Conservation (phyloP, 2,329 filamentous ascomycete genomes). For the Colletotrichum sp. region DNA sequence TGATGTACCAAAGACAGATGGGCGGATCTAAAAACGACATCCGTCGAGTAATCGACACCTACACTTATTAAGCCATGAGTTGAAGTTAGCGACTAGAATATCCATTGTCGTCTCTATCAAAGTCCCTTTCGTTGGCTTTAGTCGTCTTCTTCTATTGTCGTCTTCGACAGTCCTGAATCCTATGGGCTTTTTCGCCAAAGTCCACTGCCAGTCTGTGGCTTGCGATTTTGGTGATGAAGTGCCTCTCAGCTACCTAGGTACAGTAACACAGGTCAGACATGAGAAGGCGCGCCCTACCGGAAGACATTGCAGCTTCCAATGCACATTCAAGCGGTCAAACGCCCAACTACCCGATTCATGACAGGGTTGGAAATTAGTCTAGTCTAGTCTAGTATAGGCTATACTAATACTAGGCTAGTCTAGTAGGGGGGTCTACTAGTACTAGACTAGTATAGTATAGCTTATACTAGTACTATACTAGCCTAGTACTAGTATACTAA, state of each 20-base stretch:
- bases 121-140: neutral
- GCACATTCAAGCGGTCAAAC: neutral
- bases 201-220: neutral
- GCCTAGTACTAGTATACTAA: no score
- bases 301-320: neutral
- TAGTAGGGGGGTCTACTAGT: no score
- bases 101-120: neutral
- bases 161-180: neutral
- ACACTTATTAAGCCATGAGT: neutral
- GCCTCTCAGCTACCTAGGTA: neutral
- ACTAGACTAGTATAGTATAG: no score
- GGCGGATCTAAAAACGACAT: neutral
- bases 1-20: neutral
- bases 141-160: neutral
- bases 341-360: neutral
- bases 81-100: neutral
- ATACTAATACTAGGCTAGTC: no score
- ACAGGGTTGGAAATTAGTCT: no score
- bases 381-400: no score
- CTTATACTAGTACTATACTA: no score
- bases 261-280: neutral
- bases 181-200: neutral
- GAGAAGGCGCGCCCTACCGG: slow-evolving; percentile 2
- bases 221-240: neutral
- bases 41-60: neutral